Base-by-base conservation (phyloP, 768 basidiomycete genomes). In the Chalciporus sphaerocephalus region DNA sequence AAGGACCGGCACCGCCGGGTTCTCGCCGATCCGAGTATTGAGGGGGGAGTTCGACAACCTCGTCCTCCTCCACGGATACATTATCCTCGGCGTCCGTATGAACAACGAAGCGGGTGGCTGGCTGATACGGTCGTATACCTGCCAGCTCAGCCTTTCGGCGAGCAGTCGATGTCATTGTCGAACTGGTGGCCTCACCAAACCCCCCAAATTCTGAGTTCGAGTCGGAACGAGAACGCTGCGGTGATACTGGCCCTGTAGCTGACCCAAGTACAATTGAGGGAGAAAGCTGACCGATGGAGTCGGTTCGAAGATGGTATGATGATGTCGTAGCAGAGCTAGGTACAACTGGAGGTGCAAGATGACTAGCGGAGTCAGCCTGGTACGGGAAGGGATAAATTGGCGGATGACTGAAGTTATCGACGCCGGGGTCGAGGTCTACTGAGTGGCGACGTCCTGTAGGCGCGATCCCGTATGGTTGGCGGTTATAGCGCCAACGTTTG, bases 11-110 rank as follows among this genome's bases (percentile, higher is more conserved):
- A 11, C 13, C 30, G 28, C 18, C n/a, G 30, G 59, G 48, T 37
- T 58, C 59, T 16, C 73, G 74, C 27, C 75, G 68, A 49, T 79
- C 82, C 20, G 73, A 73, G 57, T 89, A 89, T 59, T 80, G 80
- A 13, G 86, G 86, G 21, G 87, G 87, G n/a, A 87, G 72, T 64
- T 89, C 87, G 6, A 87, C 73, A 17, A 85, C 65, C 6, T 73
- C 84, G 15, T 75, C 65, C 46, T 73, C 69, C 42, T 69, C 69
- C 32, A 63, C 67, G 6, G 76, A 69, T 9, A 67, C 30, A 11
- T 57, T 65, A 54, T 87, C 85, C 42, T 85, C 84, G 7, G 74
- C 75, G 58, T 87, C 87, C 3, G 79, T 82, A 52, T 88, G 85
- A 6, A 87, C 52, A 46, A 87, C 71, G 59, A 79, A 83, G 38